phyloP scores from a whole-genome alignment of 2,329 filamentous ascomycete genomes.

The Madurella fahalii region DNA sequence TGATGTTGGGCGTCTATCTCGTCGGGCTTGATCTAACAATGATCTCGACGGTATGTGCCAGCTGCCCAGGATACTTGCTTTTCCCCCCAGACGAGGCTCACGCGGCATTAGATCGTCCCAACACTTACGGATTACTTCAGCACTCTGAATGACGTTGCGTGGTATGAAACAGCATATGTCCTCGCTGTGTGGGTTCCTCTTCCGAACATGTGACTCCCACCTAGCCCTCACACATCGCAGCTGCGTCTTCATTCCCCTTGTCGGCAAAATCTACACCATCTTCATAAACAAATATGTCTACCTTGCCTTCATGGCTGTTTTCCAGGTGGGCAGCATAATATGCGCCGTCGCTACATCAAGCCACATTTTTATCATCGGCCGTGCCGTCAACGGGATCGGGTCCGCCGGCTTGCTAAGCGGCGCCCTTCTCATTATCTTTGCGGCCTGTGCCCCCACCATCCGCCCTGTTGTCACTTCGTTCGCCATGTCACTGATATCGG shows the following conservation, averaged over 20 bases:
- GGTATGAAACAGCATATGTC: neutral
- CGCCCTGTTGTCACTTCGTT: neutral
- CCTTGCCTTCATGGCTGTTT: neutral
- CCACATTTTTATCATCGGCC: constrained; percentile 2
- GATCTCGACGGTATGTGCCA: neutral
- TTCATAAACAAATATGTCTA: neutral
- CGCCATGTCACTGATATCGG: neutral
- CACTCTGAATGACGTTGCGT: neutral
- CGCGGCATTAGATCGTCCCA: neutral
- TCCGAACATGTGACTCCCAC: neutral
- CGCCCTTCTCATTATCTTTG: neutral
- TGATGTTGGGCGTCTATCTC: neutral
- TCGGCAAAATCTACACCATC: constrained; percentile 2
- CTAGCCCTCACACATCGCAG: neutral
- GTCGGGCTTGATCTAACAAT: neutral
- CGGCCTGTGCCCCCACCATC: neutral
- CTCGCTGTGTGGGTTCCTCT: neutral
- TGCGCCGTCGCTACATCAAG: neutral
- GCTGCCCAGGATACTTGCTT: too few species aligned
- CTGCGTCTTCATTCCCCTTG: neutral
- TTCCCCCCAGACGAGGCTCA: neutral
- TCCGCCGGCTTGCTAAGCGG: constrained; percentile 1
- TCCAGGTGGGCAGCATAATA: constrained; percentile 1
- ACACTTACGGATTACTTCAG: neutral
- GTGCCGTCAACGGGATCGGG: neutral